Percentiles rank a stretch among this genome's conserved stretches.
Evolutionary conservation across 163 green algal species (phyloP).

Genomic region (Trebouxiophyceae sp.): DNA sequence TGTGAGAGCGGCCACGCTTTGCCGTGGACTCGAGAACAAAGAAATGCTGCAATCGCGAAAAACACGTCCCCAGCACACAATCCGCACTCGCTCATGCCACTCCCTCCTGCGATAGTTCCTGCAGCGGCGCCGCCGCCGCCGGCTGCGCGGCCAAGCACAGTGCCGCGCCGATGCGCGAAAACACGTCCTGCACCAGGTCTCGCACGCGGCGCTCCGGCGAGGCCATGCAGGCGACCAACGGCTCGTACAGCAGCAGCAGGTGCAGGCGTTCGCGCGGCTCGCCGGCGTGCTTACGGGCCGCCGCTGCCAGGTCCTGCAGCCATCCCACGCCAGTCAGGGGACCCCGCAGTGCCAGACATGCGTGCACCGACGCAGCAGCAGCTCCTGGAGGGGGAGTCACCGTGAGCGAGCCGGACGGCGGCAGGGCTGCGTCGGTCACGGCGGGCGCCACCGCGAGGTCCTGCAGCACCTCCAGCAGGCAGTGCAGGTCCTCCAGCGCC

Average conservation of each 20-base stretch:
- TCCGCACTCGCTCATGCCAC: too few relatives aligned
- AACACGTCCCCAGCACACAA: too few relatives aligned
- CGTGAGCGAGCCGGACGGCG: not conserved
- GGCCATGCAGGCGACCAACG: conserved; percentile 37
- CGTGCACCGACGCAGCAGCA: not conserved
- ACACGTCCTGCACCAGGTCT: conserved; percentile 1
- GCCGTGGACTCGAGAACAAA: too few relatives aligned
- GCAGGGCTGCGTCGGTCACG: conserved; percentile 30
- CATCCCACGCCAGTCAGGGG: not conserved
- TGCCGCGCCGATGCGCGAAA: too few relatives aligned
- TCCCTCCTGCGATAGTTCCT: too few relatives aligned
- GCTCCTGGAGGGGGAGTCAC: not conserved
- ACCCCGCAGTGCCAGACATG: not conserved
- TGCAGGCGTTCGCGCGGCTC: conserved; percentile 41
- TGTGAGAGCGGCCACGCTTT: too few relatives aligned
- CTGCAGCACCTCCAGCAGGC: conserved; percentile 53
- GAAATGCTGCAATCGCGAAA: too few relatives aligned
- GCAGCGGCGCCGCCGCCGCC: too few relatives aligned
- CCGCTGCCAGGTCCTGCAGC: conserved; percentile 19
- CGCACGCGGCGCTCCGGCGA: conserved; percentile 38
- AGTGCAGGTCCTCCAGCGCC: conserved; percentile 43
- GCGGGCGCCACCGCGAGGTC: conserved; percentile 28
- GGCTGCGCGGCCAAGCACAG: too few relatives aligned
- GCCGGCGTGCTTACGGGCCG: conserved; percentile 1
- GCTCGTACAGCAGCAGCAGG: conserved; percentile 51